phyloP scores from a whole-genome alignment of 2,329 filamentous ascomycete genomes.

The Penicillium sp. region DNA sequence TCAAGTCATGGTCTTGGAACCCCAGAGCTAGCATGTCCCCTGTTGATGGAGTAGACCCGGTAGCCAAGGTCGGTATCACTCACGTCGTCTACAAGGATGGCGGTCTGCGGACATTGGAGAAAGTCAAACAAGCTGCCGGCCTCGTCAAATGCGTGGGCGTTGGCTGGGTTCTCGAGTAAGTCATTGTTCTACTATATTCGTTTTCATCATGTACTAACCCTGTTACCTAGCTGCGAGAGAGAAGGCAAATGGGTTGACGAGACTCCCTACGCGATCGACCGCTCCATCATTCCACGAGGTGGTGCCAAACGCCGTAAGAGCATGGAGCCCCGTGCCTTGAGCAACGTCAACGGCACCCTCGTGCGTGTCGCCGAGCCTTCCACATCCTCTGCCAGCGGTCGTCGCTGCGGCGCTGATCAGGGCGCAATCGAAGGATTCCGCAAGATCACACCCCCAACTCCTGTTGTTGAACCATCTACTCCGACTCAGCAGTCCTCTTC shows the following conservation, averaged over 20 bases:
- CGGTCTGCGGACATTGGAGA: slow-evolving; percentile 75
- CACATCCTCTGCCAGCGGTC: slow-evolving; percentile 27
- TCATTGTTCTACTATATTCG: slow-evolving; percentile 21
- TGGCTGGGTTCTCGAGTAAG: slow-evolving; percentile 85
- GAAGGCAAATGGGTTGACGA: slow-evolving; percentile 78
- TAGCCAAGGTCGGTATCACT: slow-evolving; percentile 69
- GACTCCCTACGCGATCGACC: slow-evolving; percentile 67
- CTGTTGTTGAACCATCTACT: slow-evolving; percentile 17
- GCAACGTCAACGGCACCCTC: slow-evolving; percentile 67
- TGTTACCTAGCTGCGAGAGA: slow-evolving; percentile 63
- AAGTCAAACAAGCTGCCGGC: slow-evolving; percentile 70
- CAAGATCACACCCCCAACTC: slow-evolving; percentile 34
- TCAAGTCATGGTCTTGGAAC: slow-evolving; percentile 76
- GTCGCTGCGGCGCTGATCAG: slow-evolving; percentile 29
- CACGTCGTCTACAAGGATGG: slow-evolving; percentile 92
- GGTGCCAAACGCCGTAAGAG: slow-evolving; percentile 73
- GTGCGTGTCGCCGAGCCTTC: slow-evolving; percentile 38
- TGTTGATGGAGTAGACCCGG: slow-evolving; percentile 30
- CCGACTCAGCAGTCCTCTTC: slow-evolving; percentile 11
- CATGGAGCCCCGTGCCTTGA: slow-evolving; percentile 73
- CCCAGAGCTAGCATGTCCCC: slow-evolving; percentile 48
- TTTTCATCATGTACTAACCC: slow-evolving; percentile 8
- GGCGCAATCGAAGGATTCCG: slow-evolving; percentile 35
- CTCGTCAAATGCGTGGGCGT: slow-evolving; percentile 84
- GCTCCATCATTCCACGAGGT: slow-evolving; percentile 65